Percentiles rank a stretch among this genome's conserved stretches.
phyloP scores from a whole-genome alignment of 495 filamentous ascomycete species.

The Amorphotheca resinae region DNA sequence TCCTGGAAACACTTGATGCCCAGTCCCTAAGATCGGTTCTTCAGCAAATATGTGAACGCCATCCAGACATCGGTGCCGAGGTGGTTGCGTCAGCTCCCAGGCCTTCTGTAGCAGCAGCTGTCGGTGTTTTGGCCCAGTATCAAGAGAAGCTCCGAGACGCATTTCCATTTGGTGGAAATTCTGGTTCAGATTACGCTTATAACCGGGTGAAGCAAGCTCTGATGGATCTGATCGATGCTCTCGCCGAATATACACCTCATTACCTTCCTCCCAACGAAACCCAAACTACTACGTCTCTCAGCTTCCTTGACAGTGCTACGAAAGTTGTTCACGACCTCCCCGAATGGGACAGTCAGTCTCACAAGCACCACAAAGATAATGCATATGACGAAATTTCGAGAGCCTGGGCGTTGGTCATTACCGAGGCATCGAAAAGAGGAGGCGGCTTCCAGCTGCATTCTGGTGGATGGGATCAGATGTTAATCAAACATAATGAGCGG shows the following conservation, averaged over 20 bases:
- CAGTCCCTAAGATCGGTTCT: conserved; percentile 72
- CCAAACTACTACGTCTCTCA: conserved; percentile 64
- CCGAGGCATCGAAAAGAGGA: conserved; percentile 79
- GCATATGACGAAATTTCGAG: conserved; percentile 92
- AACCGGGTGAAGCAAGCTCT: conserved; percentile 81
- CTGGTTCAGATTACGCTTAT: conserved; percentile 84
- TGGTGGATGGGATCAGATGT: conserved; percentile 83
- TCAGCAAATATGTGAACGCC: conserved; percentile 76
- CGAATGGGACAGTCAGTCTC: conserved; percentile 69
- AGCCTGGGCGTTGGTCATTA: conserved; percentile 87
- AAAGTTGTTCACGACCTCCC: conserved; percentile 81
- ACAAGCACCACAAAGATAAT: conserved; percentile 84
- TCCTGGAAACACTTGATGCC: conserved; percentile 81
- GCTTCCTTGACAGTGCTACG: conserved; percentile 79
- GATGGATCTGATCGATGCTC: conserved; percentile 68
- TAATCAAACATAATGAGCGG: conserved; percentile 78
- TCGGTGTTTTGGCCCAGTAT: conserved; percentile 71
- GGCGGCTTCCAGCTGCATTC: conserved; percentile 86
- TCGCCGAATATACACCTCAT: conserved; percentile 88
- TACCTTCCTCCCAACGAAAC: conserved; percentile 86
- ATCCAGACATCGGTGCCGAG: conserved; percentile 70
- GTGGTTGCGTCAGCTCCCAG: conserved; percentile 75
- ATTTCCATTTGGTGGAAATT: conserved; percentile 73
- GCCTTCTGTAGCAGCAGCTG: conserved; percentile 65
- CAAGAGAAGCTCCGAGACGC: conserved; percentile 64